phyloP scores from a whole-genome alignment of 2,329 filamentous ascomycete genomes.

The Colletotrichum chrysophilum region DNA sequence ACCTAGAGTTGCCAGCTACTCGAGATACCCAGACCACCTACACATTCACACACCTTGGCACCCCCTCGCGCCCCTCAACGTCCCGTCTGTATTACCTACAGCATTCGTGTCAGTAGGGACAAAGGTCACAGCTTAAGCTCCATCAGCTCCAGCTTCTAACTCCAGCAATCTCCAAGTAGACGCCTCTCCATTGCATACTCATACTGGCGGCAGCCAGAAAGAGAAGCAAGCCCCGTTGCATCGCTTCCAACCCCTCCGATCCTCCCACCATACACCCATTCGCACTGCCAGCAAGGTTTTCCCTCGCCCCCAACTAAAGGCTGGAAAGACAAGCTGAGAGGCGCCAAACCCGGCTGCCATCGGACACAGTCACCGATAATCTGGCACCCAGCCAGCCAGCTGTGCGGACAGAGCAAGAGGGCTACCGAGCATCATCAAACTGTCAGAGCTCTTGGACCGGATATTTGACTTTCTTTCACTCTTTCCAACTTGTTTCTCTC shows the following conservation, averaged over 20 bases:
- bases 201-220: neutral
- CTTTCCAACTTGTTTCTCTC: neutral
- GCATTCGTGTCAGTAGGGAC: neutral
- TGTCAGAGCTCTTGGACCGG: neutral
- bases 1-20: neutral
- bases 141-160: neutral
- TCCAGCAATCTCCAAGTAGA: neutral
- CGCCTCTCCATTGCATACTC: neutral
- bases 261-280: neutral
- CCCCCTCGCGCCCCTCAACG: neutral
- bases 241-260: conserved; percentile 2
- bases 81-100: neutral
- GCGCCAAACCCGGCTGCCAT: conserved; percentile 9
- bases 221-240: neutral
- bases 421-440: neutral
- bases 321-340: neutral
- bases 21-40: neutral
- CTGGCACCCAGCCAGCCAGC: neutral
- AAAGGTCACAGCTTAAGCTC: neutral
- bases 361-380: neutral
- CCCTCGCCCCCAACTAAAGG: neutral
- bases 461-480: neutral
- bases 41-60: neutral
- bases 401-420: neutral
- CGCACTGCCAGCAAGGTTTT: neutral